phyloP scores from a whole-genome alignment of 2,329 filamentous ascomycete species.

The Apiospora rasikravindrae region DNA sequence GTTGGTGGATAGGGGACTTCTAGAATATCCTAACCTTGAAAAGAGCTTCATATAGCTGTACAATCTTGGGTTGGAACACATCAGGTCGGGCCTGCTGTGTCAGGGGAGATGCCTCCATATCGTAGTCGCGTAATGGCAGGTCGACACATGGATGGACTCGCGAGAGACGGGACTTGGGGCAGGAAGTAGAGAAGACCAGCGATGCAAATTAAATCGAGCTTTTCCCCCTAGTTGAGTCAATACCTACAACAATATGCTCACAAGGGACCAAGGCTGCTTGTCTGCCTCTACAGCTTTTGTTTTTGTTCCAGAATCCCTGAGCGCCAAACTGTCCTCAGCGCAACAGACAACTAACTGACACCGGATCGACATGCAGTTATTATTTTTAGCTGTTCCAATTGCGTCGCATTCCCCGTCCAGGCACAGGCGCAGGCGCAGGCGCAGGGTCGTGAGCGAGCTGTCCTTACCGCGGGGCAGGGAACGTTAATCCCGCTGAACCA shows the following conservation, averaged over 20 bases:
- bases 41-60: slow-evolving; percentile 83
- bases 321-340: slow-evolving; percentile 24
- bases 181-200: neutral
- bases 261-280: neutral
- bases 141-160: slow-evolving; percentile 27
- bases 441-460: slow-evolving; percentile 7
- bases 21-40: slow-evolving; percentile 65
- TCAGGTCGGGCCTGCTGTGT: slow-evolving; percentile 91
- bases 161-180: neutral
- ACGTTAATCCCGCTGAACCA: neutral
- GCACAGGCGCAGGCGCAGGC: neutral
- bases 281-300: neutral
- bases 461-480: neutral
- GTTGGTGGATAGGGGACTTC: slow-evolving; percentile 17
- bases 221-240: neutral
- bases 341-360: slow-evolving; percentile 1
- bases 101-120: slow-evolving; percentile 89
- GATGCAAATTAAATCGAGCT: neutral
- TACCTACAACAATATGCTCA: neutral
- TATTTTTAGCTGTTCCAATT: slow-evolving; percentile 17
- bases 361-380: slow-evolving; percentile 11
- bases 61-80: slow-evolving; percentile 92
- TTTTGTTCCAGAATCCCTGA: neutral
- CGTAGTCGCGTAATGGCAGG: slow-evolving; percentile 21
- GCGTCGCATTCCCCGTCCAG: slow-evolving; percentile 9